phyloP scores from a whole-genome alignment of 2,329 filamentous ascomycete genomes.

The Karstenula rhodostoma region DNA sequence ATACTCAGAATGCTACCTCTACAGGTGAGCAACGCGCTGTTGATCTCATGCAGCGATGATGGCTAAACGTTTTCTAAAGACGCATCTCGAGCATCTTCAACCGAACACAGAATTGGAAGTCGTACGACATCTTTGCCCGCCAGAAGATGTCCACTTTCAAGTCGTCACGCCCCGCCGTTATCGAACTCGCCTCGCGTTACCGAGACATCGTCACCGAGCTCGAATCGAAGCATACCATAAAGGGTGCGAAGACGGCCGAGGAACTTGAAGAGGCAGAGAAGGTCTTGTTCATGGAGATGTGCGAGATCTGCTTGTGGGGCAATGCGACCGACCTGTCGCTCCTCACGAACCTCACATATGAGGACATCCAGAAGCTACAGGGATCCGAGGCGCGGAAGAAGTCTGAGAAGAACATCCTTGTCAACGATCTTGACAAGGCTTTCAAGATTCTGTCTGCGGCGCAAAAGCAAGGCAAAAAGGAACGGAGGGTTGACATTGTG shows the following conservation, averaged over 20 bases:
- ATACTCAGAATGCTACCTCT: conserved; percentile 93
- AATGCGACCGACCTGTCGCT: conserved; percentile 95
- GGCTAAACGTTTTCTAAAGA: conserved; percentile 57
- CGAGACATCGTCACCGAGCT: conserved; percentile 75
- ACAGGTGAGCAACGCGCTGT: conserved; percentile 62
- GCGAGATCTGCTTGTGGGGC: conserved; percentile 95
- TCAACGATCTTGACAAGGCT: conserved; percentile 80
- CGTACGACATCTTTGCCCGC: conserved; percentile 86
- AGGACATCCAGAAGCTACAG: conserved; percentile 96
- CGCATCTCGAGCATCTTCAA: conserved; percentile 83
- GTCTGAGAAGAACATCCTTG: conserved; percentile 88
- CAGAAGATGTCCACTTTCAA: conserved; percentile 94
- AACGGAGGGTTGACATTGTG: conserved; percentile 88
- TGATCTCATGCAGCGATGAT: not conserved
- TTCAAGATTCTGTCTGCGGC: conserved; percentile 74
- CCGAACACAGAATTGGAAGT: conserved; percentile 82
- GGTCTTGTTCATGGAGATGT: conserved; percentile 88
- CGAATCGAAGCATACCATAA: conserved; percentile 58
- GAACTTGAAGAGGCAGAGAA: conserved; percentile 73
- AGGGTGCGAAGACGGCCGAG: conserved; percentile 55
- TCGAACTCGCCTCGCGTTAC: conserved; percentile 83
- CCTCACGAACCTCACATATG: conserved; percentile 87
- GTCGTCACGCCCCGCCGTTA: conserved; percentile 84
- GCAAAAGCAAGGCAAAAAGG: conserved; percentile 66
- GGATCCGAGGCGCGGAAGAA: conserved; percentile 85